Percentiles rank a stretch among this genome's conserved stretches.
These are phyloP conservation scores for Termitomyces eurrhizus DNA, from an alignment of 768 basidiomycete genomes.

Conservation along the genomic window DNA sequence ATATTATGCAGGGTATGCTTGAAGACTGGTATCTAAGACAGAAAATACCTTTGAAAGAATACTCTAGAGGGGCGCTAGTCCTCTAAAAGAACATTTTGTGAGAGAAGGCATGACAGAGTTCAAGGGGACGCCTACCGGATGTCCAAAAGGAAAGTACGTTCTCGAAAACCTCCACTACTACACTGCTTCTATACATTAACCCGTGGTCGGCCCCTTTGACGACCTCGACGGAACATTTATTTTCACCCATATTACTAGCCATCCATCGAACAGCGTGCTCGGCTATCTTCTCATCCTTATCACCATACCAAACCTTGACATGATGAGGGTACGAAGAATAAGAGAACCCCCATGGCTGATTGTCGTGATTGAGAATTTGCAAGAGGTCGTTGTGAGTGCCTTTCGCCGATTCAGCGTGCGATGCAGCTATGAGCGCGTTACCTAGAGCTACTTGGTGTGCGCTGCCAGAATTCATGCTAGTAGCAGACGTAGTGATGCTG, in stretches of 20 bases:
- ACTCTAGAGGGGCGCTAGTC: background rate
- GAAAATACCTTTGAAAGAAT: background rate
- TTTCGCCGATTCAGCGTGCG: constrained; percentile 90
- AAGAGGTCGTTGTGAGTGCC: constrained; percentile 90
- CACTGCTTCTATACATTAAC: constrained; percentile 87
- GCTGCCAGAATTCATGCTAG: constrained; percentile 28
- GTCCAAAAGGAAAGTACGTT: constrained; percentile 57
- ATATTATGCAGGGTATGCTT: constrained; percentile 9
- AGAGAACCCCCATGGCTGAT: constrained; percentile 86
- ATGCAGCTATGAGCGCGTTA: constrained; percentile 88
- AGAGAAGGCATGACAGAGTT: constrained; percentile 2
- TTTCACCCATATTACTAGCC: constrained; percentile 78
- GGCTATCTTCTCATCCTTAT: constrained; percentile 89
- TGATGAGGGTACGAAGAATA: constrained; percentile 75
- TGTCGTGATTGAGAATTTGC: constrained; percentile 88
- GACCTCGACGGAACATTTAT: constrained; percentile 73
- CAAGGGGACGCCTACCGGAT: constrained; percentile 17
- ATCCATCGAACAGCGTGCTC: constrained; percentile 91
- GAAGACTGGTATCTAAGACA: constrained; percentile 9
- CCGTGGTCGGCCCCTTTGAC: constrained; percentile 89
- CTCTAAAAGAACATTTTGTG: background rate
- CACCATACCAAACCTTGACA: constrained; percentile 90
- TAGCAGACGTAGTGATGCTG: constrained; percentile 34
- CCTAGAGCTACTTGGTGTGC: constrained; percentile 72
- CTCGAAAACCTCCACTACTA: constrained; percentile 85